Base-by-base conservation (phyloP, 1,139 yeast species). In the Pichia inconspicua region DNA sequence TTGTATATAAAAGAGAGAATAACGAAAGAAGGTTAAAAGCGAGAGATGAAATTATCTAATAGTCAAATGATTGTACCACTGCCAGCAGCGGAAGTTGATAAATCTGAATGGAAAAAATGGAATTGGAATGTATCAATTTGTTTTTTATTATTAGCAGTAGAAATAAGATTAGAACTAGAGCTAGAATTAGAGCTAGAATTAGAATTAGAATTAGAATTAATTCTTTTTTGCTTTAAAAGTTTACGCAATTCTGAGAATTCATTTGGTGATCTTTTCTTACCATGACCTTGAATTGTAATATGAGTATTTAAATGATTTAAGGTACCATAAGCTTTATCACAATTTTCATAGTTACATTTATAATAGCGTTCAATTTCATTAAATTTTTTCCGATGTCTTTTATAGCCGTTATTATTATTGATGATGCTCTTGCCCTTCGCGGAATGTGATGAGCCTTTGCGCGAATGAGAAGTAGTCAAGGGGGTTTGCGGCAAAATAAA, bases 291-390 rank as follows among this genome's bases (percentile, higher is more conserved):
- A 60, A 84, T 75, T 5, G 77, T 74, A 22, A 84, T 82, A 62
- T 84, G 94, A 14, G 90, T 84, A 62, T 84, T 84, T 45, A 84
- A 68, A 63, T 84, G 94, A 63, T 84, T 84, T 45, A 84, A 68
- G 25, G 88, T 81, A 2, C 94, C 94, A 61, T 84, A 84, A 45
- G 84, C 79, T 65, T 84, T 84, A 40, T 74, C 68, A 59, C 94
- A 84, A 2, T 76, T 78, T 11, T 75, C 73, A 57, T 59, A 79
- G 44, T 75, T 74, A 62, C 94, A 84, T 43, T 67, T 70, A 65
- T 82, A 84, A 41, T 81, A 67, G 42, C 94, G 71, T 47, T 80
- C 79, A 58, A 84, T 82, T 61, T 84, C 90, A 57, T 80, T 79
- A 57, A 80, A 82, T 42, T 82, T 71, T 51, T 90, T 71, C 55